These are phyloP conservation scores for Opeltia flavorubescens DNA, from an alignment of 495 filamentous ascomycete genomes.

Conservation along the genomic window DNA sequence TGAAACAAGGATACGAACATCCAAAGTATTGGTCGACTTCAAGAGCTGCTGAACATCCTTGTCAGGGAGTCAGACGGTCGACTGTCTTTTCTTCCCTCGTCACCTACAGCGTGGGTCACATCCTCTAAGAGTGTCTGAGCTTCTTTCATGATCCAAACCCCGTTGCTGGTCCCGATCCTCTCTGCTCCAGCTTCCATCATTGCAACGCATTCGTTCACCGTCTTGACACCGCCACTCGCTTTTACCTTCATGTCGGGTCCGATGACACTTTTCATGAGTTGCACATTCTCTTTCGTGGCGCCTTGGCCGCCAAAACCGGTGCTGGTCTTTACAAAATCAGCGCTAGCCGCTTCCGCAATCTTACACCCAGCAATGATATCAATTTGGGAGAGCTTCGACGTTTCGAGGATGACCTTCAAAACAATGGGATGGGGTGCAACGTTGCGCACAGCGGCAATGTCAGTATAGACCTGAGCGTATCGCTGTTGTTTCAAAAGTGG, in stretches of 20 bases:
- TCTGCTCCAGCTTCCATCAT: constrained; percentile 53
- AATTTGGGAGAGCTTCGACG: constrained; percentile 36
- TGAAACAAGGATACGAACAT: too few species aligned
- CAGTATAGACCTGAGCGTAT: constrained; percentile 40
- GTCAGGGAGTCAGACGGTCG: constrained; percentile 1
- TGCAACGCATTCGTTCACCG: constrained; percentile 32
- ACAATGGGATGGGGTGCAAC: constrained; percentile 32
- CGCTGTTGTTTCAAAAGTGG: constrained; percentile 32
- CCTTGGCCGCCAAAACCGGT: constrained; percentile 52
- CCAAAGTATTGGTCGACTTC: too few species aligned
- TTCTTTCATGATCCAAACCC: constrained; percentile 43
- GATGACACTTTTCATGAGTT: constrained; percentile 40
- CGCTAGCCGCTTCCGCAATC: constrained; percentile 44
- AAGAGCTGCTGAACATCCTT: constrained; percentile 8
- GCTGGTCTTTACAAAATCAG: constrained; percentile 56
- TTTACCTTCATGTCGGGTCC: constrained; percentile 42
- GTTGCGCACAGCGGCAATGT: constrained; percentile 40
- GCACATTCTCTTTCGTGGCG: constrained; percentile 40
- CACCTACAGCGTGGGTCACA: constrained; percentile 5
- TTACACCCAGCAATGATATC: constrained; percentile 46
- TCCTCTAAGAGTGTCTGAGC: constrained; percentile 3
- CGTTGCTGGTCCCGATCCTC: constrained; percentile 48
- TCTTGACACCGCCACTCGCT: constrained; percentile 49
- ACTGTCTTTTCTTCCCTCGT: not conserved
- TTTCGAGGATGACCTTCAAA: constrained; percentile 57